phyloP scores from a whole-genome alignment of 495 filamentous ascomycete species.

The Aspergillus coremiiformis region DNA sequence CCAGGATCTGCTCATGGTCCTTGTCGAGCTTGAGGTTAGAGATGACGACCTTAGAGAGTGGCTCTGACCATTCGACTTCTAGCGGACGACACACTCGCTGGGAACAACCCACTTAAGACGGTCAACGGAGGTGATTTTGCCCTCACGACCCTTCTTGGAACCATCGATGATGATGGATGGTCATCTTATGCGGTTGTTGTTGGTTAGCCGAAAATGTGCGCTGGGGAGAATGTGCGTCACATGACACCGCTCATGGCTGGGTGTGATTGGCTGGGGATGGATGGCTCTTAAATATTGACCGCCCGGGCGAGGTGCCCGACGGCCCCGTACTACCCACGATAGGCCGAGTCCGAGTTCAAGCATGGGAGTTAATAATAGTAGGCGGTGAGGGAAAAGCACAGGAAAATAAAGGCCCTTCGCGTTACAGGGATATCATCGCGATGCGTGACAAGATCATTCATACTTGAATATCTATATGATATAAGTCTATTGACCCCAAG shows the following conservation, averaged over 20 bases:
- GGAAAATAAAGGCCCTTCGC: neutral
- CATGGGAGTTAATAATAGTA: neutral
- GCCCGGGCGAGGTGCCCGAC: neutral
- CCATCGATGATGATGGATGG: constrained; percentile 89
- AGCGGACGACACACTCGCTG: constrained; percentile 81
- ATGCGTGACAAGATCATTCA: neutral
- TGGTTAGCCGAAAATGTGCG: constrained; percentile 24
- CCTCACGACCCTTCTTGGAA: constrained; percentile 87
- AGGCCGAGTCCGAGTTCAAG: no score
- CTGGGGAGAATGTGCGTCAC: constrained; percentile 33
- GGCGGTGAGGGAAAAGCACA: neutral
- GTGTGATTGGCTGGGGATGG: constrained; percentile 19
- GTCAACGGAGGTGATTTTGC: constrained; percentile 88
- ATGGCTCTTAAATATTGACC: neutral
- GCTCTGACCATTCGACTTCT: constrained; percentile 87
- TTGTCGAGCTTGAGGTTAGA: constrained; percentile 97
- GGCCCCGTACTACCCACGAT: neutral
- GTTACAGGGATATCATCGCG: neutral
- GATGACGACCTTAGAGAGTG: constrained; percentile 86
- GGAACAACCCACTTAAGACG: constrained; percentile 89
- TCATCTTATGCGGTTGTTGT: no score
- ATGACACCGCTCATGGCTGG: constrained; percentile 30
- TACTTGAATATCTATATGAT: neutral
- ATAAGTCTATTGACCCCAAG: neutral
- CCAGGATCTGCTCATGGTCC: constrained; percentile 90